Evolutionary conservation across 371 early-diverging fungal species (phyloP).

Genomic region (Smittium culicis): DNA sequence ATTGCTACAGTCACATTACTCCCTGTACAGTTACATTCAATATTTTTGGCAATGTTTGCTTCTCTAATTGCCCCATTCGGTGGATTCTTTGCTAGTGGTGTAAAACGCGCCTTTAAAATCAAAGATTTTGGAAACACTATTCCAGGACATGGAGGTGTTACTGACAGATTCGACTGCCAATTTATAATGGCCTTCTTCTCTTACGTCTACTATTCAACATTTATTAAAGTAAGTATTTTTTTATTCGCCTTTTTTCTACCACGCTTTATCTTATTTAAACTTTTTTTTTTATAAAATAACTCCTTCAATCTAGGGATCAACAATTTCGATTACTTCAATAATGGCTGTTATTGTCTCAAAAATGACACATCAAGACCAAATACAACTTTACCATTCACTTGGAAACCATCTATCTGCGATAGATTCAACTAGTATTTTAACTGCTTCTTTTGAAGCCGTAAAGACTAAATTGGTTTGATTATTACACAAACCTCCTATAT

Average conservation of each 20-base stretch:
- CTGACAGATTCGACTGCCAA: constrained; percentile 98
- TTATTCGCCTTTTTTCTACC: neutral
- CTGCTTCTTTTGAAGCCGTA: too few relatives aligned
- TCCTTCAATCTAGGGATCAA: too few relatives aligned
- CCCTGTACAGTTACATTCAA: constrained; percentile 80
- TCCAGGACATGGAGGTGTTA: constrained; percentile 97
- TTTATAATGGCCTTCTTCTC: constrained; percentile 94
- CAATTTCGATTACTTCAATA: too few relatives aligned
- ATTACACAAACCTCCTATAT: too few relatives aligned
- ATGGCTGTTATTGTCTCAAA: too few relatives aligned
- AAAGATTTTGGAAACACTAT: constrained; percentile 97
- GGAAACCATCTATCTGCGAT: too few relatives aligned
- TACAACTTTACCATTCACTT: too few relatives aligned
- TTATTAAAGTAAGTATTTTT: constrained; percentile 45
- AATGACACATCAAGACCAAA: too few relatives aligned
- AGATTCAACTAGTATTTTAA: too few relatives aligned
- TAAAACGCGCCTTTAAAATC: constrained; percentile 95
- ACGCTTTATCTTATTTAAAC: neutral
- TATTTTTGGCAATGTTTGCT: constrained; percentile 86
- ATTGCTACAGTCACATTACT: constrained; percentile 36
- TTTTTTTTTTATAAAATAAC: too few relatives aligned
- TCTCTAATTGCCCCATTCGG: constrained; percentile 98
- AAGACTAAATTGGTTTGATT: too few relatives aligned
- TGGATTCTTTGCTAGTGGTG: constrained; percentile 98
- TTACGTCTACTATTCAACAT: constrained; percentile 79